Conservation (phyloP, 169 alveolate species). For the Toxoplasma gondii region DNA sequence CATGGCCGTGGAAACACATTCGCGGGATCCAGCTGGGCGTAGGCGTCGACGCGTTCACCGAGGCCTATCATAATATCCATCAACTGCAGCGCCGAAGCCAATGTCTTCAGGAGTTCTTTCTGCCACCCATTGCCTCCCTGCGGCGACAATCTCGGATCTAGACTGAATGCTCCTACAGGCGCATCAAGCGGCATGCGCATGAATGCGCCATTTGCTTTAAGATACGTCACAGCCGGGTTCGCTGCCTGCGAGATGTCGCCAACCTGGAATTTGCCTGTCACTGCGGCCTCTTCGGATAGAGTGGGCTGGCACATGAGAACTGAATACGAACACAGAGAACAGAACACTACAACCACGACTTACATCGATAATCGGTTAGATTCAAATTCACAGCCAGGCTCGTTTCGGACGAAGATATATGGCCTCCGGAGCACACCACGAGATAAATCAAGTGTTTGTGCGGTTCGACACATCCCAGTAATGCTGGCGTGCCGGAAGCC, state of each 20-base stretch:
- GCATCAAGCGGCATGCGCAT: too few relatives aligned
- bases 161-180: too few relatives aligned
- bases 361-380: background rate
- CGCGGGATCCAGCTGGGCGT: background rate
- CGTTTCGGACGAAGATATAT: too few relatives aligned
- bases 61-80: background rate
- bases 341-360: background rate
- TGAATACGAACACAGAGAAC: background rate
- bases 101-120: background rate
- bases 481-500: too few relatives aligned
- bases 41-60: background rate
- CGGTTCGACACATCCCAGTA: too few relatives aligned
- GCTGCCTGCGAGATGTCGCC: background rate
- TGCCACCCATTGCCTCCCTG: background rate
- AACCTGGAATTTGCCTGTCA: background rate
- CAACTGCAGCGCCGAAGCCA: background rate
- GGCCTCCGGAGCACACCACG: too few relatives aligned
- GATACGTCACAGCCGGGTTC: too few relatives aligned
- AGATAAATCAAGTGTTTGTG: too few relatives aligned
- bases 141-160: too few relatives aligned
- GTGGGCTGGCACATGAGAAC: background rate
- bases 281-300: background rate
- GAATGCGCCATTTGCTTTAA: too few relatives aligned
- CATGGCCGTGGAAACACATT: background rate
- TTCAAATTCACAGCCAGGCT: too few relatives aligned